phyloP scores from a whole-genome alignment of 2,329 filamentous ascomycete species.

The Chaetothyriales sp. region DNA sequence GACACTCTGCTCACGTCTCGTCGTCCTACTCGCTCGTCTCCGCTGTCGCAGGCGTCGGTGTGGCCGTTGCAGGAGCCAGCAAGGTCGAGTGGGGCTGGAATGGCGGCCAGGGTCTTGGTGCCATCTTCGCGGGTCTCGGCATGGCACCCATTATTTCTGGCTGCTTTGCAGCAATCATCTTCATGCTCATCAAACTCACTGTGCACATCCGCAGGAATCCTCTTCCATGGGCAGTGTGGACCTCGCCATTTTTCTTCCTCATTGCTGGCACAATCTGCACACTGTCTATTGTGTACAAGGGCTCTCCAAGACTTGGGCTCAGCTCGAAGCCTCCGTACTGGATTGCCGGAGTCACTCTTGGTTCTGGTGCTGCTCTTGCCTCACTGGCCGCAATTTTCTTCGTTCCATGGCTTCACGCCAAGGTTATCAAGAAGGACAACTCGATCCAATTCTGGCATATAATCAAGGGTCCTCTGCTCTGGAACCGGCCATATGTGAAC shows the following conservation, averaged over 20 bases:
- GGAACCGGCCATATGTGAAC: constrained; percentile 43
- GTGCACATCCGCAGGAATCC: constrained; percentile 61
- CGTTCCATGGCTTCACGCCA: constrained; percentile 54
- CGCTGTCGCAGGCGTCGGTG: constrained; percentile 54
- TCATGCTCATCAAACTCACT: constrained; percentile 57
- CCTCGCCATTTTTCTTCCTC: constrained; percentile 63
- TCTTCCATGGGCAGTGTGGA: constrained; percentile 58
- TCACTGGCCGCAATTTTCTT: constrained; percentile 55
- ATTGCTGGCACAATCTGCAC: constrained; percentile 59
- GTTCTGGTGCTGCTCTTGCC: constrained; percentile 47
- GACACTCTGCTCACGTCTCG: constrained; percentile 58
- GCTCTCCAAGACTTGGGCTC: constrained; percentile 54
- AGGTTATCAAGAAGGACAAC: constrained; percentile 55
- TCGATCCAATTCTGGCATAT: constrained; percentile 51
- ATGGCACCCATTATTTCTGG: constrained; percentile 59
- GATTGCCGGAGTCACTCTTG: constrained; percentile 53
- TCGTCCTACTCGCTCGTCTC: constrained; percentile 61
- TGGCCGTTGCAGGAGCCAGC: constrained; percentile 49
- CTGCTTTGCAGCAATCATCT: constrained; percentile 53
- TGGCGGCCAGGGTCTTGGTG: constrained; percentile 52
- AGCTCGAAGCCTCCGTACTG: constrained; percentile 55
- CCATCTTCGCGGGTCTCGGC: constrained; percentile 56
- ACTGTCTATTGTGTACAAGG: constrained; percentile 69
- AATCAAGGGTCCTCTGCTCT: constrained; percentile 50
- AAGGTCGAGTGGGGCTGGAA: constrained; percentile 59